Conservation (phyloP, 2,329 filamentous ascomycete species). For the Fusarium sp. region DNA sequence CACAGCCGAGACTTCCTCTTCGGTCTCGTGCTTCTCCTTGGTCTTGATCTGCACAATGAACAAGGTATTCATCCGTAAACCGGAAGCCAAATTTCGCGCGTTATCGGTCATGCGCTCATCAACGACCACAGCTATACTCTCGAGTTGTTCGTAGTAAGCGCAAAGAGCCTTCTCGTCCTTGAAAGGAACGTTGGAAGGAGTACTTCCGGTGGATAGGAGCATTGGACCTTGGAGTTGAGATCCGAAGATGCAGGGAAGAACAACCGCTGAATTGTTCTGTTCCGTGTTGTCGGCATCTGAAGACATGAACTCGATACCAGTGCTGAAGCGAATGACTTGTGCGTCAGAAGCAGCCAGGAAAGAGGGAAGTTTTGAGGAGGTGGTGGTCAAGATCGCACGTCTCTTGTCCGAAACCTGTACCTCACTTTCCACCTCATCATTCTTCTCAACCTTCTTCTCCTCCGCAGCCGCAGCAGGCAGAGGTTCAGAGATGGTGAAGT, state of each 20-base stretch:
- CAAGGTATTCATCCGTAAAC: not conserved
- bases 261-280: not conserved
- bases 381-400: not conserved
- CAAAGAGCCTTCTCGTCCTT: not conserved
- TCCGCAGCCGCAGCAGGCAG: rapidly evolving
- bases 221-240: slow-evolving; percentile 3
- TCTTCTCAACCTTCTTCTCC: rapidly evolving
- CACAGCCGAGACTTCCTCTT: not conserved
- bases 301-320: not conserved
- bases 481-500: not conserved
- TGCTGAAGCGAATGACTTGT: not conserved
- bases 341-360: not conserved
- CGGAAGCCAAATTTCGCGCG: slow-evolving; percentile 5
- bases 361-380: not conserved
- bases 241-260: slow-evolving; percentile 16
- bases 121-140: not conserved
- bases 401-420: not conserved
- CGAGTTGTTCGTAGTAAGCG: not conserved
- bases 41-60: slow-evolving; percentile 3
- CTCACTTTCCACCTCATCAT: rapidly evolving
- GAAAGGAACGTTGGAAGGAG: not conserved
- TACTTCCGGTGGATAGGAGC: not conserved
- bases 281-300: rapidly evolving
- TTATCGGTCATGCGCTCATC: slow-evolving; percentile 18
- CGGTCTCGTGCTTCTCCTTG: not conserved